Evolutionary conservation across 2,329 filamentous ascomycete genomes (phyloP), one percentile per base, ranked within the genome.

Genomic region (Penicillium sp.): DNA sequence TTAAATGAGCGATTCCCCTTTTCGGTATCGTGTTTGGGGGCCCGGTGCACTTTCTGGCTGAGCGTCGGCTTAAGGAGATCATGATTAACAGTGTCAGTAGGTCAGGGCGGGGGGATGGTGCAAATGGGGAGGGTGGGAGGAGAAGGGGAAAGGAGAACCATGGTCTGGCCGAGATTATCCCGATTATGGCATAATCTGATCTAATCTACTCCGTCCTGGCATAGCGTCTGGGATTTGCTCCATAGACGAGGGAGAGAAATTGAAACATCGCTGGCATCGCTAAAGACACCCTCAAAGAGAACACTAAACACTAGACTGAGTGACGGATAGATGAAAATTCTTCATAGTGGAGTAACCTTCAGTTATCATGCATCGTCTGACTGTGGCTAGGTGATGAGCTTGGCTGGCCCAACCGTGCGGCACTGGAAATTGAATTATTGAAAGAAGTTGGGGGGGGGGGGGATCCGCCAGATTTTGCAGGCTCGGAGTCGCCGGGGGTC

Each of bases 401-500:
- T 45, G 42, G 42, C 42, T n/a, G 42, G 21, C 42, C 42, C 42
- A 31, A 24, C 9, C 16, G 42, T 29, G 28, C 11, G 42, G 42
- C 28, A 45, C 26, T 26, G 42, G 42, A 45, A 45, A 45, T 31
- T 45, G 42, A n/a, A n/a, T n/a, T n/a, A 31, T 24, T 23, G 10
- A 24, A 16, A 24, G 5, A 42, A 13, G 19, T 18, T 36, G 10
- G 5, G 33, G 33, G 13, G 33, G n/a, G n/a, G 11, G 14, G 37
- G 5, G 37, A n/a, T 14, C 21, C 26, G 42, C 42, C 42, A 45
- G 24, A 45, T 45, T 29, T 45, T 18, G 26, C 42, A 45, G 42
- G 42, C 42, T 45, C 42, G 42, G 42, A 23, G 42, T 45, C 42
- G 42, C 42, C 42, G 42, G 19, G 19, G 37, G 34, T 36, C n/a